Base-by-base conservation (phyloP, 1,284 basidiomycete species). In the Ceratobasidium sp. region DNA sequence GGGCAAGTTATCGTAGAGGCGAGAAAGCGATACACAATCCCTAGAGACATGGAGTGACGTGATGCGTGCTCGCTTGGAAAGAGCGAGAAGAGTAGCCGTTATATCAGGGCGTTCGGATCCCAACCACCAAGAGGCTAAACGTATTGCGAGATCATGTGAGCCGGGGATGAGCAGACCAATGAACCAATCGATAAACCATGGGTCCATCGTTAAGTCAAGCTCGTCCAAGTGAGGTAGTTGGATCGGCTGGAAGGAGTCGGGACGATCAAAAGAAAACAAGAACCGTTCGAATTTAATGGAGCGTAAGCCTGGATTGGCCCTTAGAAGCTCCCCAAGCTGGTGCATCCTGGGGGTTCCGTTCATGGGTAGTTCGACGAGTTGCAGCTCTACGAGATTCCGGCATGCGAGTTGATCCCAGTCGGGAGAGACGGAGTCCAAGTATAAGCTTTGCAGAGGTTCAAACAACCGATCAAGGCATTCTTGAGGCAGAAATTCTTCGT, bases 391-490 rank as follows among this genome's bases (percentile, higher is more conserved):
- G 9, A 71, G 54, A 29, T 71, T 71, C 27, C 43, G 43, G 29
- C 68, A 71, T 14, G 68, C 14, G 14, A 71, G 27, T 16, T 19
- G 48, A 34, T 59, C n/a, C 68, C 68, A 71, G 43, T 71, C 56
- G 29, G 56, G 56, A 37, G 68, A 43, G n/a, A 71, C 54, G 19
- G 22, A 31, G 31, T 71, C 68, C 13, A 71, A 22, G 27, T 61
- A 71, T 46, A 71, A 24, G 16, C 14, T 59, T 16, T 39, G 24
- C 24, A 71, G 49, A 22, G 39, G 24, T 5, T 24, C 19, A 31
- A 59, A 54, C 48, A 71, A 39, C 13, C 16, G 8, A 46, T 48
- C 24, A 14, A 71, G 54, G 13, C 19, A 19, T 9, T 61, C 41
- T 49, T 37, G 54, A 13, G 68, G 24, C 14, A 68, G 22, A 22